Base-by-base conservation (phyloP, 306 rosid genomes). In the Medicago ruthenica region DNA sequence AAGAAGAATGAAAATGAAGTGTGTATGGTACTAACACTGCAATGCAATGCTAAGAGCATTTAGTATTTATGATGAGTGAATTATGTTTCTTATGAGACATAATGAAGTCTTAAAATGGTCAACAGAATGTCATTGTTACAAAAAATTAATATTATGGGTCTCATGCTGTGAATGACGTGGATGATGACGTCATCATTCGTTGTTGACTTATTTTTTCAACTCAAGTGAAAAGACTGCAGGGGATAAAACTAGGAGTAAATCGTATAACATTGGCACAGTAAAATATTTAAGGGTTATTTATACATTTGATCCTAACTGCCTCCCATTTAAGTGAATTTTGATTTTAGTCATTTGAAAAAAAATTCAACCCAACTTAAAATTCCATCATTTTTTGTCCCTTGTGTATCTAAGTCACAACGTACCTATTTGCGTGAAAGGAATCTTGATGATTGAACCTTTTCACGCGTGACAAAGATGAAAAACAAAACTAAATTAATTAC, bases 181-280 rank as follows among this genome's bases (percentile, higher is more conserved):
- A 80, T 8, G 71, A 67, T 93, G 89, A 88, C 81, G 91, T 85
- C 85, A 85, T 14, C 31, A 0, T 27, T 22, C 16, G n/a, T 9
- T 84, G 92, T 91, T 93, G 97, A 91, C 97, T 78, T 78, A 0
- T 0, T 16, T 44, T 39, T 22, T 77, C 36, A 37, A 47, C 22
- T 22, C 58, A 9, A 37, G 69, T 63, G 44, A 63, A 37, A 39
- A 63, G 69, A 63, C 48, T n/a, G 22, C 24, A 37, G 0, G 8
- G 24, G 48, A 36, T 37, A 63, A 63, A 59, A 54, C 16, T 17
- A 50, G 1, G 5, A 34, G 16, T 45, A 45, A 51, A 16, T 16
- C 12, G 22, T 51, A 50, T 14, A 16, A 50, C 57, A n/a, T 50
- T 50, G 21, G 0, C 3, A 50, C 21, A 50, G 8, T 34, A 34